phyloP scores from a whole-genome alignment of 768 basidiomycete species.

The Daedaleopsis sinensis region DNA sequence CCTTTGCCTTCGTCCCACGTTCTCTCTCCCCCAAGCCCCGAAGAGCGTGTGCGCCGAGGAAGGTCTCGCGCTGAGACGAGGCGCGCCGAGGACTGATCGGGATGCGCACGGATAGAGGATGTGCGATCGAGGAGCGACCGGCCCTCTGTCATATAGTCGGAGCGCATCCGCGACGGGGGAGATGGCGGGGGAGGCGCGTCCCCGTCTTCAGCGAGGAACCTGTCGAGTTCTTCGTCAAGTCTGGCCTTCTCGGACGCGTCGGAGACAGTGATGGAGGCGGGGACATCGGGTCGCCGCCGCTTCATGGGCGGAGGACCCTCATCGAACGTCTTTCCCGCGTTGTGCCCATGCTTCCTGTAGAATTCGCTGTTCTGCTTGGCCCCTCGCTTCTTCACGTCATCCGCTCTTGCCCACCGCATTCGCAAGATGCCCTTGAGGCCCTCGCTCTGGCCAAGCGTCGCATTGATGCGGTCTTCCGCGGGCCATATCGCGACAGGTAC shows the following conservation, averaged over 20 bases:
- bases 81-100: conserved; percentile 45
- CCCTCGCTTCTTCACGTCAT: conserved; percentile 79
- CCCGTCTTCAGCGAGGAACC: conserved; percentile 57
- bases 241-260: conserved; percentile 41
- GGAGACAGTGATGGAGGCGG: conserved; percentile 31
- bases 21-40: conserved; percentile 19
- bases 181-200: conserved; percentile 38
- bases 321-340: conserved; percentile 58
- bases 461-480: conserved; percentile 74
- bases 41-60: conserved; percentile 43
- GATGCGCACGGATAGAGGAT: conserved; percentile 45
- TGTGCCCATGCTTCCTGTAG: conserved; percentile 71
- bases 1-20: conserved; percentile 27
- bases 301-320: conserved; percentile 34
- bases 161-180: conserved; percentile 68
- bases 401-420: conserved; percentile 75
- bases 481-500: conserved; percentile 81
- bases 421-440: conserved; percentile 66
- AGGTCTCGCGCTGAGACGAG: conserved; percentile 42
- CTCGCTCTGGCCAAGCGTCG: conserved; percentile 68
- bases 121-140: conserved; percentile 62
- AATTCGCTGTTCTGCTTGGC: conserved; percentile 76
- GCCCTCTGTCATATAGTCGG: conserved; percentile 58
- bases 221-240: conserved; percentile 71
- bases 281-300: conserved; percentile 36